These are phyloP conservation scores for Astrothelium macrocarpum DNA, from an alignment of 495 filamentous ascomycete species.

Conservation along the genomic window DNA sequence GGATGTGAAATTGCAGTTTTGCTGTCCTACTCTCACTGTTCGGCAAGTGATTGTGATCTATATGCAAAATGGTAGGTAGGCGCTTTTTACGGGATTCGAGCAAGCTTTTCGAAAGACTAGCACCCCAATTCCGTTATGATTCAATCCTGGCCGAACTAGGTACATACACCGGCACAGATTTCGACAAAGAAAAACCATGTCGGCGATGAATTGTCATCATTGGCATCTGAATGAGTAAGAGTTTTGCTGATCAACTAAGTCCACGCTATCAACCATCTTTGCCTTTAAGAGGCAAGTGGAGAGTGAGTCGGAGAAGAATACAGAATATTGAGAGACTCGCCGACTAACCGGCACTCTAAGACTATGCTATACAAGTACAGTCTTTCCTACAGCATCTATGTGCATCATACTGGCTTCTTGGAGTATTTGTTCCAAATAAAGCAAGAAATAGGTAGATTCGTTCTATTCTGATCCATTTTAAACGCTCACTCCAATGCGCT, in stretches of 20 bases:
- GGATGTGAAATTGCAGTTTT: background rate
- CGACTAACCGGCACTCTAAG: background rate
- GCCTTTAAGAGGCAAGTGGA: background rate
- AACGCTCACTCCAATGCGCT: background rate
- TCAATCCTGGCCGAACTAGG: background rate
- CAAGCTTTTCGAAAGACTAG: background rate
- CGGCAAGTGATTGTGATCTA: background rate
- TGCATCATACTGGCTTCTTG: background rate
- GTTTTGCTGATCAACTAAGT: background rate
- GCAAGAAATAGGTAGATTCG: background rate
- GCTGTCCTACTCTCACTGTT: background rate
- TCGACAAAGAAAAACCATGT: background rate
- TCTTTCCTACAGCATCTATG: background rate
- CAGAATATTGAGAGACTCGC: no score
- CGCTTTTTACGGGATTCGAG: background rate
- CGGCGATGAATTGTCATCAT: background rate
- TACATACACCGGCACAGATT: background rate
- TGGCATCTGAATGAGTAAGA: background rate
- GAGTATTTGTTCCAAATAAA: background rate
- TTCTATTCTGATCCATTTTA: background rate
- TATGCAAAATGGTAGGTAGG: background rate
- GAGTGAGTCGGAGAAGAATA: background rate
- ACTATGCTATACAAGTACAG: background rate
- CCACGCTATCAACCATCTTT: background rate
- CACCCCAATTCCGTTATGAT: background rate